Evolutionary conservation across 1,284 basidiomycete species (phyloP), one percentile per base, ranked within the genome.

Genomic region (Lignosus rhinocerotis): DNA sequence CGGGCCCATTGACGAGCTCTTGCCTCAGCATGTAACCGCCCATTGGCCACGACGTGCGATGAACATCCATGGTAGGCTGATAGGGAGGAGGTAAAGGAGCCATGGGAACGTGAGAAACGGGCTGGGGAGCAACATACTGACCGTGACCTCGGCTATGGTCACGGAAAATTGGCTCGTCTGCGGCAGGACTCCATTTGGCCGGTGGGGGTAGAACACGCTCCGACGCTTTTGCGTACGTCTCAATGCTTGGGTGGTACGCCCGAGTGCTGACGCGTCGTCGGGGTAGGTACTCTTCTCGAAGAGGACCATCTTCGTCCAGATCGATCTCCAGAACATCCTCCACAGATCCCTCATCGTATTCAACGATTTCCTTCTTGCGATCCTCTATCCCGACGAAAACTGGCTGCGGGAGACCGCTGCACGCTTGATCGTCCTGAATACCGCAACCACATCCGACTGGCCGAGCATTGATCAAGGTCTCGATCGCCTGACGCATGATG

Each of bases 271-370:
- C 69, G 52, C 86, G 86, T 52, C 88, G 86, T 63, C 77, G 84
- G 11, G 90, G 90, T 56, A 92, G 69, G 62, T 92, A 92, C 67
- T 92, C 90, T 68, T 90, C 87, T 53, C 89, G 77, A 50, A 92
- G 76, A 31, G 90, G 90, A 6, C 90, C 90, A 68, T 91, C 88
- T 67, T 90, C 87, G 65, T 92, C 90, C 45, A 92, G 75, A 72
- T 92, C 85, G 53, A 92, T 88, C 64, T 90, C 88, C 53, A 83
- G 69, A 1, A 80, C 77, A 57, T 87, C 85, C 17, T 73, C 76
- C 54, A 67, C 61, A 19, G 73, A 70, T 7, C 73, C 68, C 53
- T 74, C 67, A 53, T 80, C 75, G 56, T 75, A 75, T 51, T 81
- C 79, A 21, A 76, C 55, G 55, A 76, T 78, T 56, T 85, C 84